phyloP scores from a whole-genome alignment of 805 yeast genomes.

The Yamadazyma paraphyllophila region DNA sequence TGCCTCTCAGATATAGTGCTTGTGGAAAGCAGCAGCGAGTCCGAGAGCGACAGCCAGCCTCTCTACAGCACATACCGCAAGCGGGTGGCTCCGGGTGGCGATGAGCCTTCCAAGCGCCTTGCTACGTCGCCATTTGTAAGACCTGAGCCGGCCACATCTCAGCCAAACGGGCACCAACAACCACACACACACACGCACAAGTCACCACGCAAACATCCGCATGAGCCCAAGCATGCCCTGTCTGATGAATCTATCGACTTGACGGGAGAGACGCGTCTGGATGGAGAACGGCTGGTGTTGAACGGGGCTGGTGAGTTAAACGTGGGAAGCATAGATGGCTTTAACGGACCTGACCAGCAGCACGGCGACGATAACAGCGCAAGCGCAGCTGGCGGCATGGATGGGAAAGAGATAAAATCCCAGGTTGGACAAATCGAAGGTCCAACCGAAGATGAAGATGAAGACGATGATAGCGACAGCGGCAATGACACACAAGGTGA shows the following conservation, averaged over 20 bases:
- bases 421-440: no score
- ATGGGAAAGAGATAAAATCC: no score
- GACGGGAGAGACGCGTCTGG: no score
- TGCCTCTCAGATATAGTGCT: constrained; percentile 4
- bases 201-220: no score
- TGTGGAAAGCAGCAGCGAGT: constrained; percentile 2
- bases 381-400: no score
- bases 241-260: no score
- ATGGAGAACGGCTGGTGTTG: no score
- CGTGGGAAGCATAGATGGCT: not conserved
- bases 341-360: no score
- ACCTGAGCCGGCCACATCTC: not conserved
- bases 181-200: not conserved
- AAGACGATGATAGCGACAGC: no score
- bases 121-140: not conserved
- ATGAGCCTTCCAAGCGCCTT: not conserved
- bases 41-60: constrained; percentile 3
- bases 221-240: no score
- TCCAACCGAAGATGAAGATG: no score
- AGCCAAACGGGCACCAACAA: not conserved
- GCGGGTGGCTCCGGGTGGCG: not conserved
- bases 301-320: not conserved
- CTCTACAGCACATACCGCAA: constrained; percentile 2
- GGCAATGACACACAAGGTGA: not conserved
- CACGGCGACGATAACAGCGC: not conserved